phyloP scores from a whole-genome alignment of 1,139 yeast species.

The Lizanozyma gosingica region DNA sequence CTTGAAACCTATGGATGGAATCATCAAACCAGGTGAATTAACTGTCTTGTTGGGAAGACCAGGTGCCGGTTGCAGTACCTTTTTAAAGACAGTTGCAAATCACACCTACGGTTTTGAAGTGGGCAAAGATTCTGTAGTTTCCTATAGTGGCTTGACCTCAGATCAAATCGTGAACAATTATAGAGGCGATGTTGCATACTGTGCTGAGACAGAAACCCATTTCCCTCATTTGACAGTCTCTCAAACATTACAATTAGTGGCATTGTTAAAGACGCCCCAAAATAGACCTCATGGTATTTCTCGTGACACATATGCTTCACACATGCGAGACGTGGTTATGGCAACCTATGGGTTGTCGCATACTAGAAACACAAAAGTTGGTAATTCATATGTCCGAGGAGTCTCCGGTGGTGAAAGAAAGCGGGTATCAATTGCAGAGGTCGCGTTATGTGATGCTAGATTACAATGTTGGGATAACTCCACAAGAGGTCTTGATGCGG shows the following conservation, averaged over 20 bases:
- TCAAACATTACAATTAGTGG: conserved; percentile 22
- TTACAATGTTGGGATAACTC: conserved; percentile 56
- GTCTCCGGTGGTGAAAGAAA: conserved; percentile 42
- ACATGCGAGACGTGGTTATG: conserved; percentile 38
- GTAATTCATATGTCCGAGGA: conserved; percentile 37
- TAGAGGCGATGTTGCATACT: conserved; percentile 19
- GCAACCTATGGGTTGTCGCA: conserved; percentile 44
- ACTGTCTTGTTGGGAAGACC: conserved; percentile 77
- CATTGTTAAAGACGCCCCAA: conserved; percentile 21
- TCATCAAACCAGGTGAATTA: conserved; percentile 61
- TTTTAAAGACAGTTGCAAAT: conserved; percentile 60
- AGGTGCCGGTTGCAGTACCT: conserved; percentile 79
- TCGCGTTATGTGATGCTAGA: conserved; percentile 26
- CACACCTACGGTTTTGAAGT: conserved; percentile 66
- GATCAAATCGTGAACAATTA: conserved; percentile 19
- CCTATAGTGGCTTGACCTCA: conserved; percentile 25
- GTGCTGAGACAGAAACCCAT: conserved; percentile 9
- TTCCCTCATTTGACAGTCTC: conserved; percentile 25
- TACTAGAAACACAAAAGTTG: conserved; percentile 31
- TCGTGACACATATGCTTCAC: conserved; percentile 26
- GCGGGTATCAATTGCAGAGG: conserved; percentile 46
- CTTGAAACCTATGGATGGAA: conserved; percentile 59
- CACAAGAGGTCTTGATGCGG: conserved; percentile 53
- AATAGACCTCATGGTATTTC: conserved; percentile 25
- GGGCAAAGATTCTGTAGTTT: conserved; percentile 31